Evolutionary conservation across 441 rosid species (phyloP).

Genomic region (Pelargonium fulgidum): DNA sequence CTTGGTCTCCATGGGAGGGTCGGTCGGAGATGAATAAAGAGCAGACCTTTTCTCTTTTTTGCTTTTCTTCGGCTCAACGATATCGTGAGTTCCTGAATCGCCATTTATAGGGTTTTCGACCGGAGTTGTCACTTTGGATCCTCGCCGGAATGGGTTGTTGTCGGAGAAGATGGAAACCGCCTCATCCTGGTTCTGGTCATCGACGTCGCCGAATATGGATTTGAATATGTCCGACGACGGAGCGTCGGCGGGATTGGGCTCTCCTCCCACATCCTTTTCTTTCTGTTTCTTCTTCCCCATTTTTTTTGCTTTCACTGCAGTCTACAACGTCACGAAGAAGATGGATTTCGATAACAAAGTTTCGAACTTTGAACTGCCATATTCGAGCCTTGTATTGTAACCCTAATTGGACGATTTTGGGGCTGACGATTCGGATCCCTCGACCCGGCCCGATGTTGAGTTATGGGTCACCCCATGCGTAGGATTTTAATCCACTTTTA

Average conservation of each 20-base stretch:
- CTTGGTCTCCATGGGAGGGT: constrained; percentile 22
- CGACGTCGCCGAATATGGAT: constrained; percentile 34
- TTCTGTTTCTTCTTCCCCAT: constrained; percentile 43
- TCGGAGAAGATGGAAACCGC: constrained; percentile 56
- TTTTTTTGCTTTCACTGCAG: not conserved
- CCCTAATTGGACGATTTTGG: constrained; percentile 4
- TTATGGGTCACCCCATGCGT: no score
- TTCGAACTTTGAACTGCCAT: not conserved
- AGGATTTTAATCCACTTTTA: no score
- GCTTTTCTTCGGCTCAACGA: constrained; percentile 21
- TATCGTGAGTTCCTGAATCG: constrained; percentile 14
- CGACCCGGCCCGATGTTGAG: not conserved
- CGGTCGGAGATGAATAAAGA: constrained; percentile 13
- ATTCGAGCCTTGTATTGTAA: not conserved
- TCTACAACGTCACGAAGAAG: not conserved
- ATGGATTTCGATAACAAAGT: not conserved
- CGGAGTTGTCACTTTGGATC: constrained; percentile 30
- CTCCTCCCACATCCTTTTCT: constrained; percentile 14
- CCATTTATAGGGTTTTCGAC: constrained; percentile 8
- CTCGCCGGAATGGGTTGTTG: constrained; percentile 76
- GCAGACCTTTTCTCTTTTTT: constrained; percentile 22
- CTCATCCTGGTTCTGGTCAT: constrained; percentile 23
- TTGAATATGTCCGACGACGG: constrained; percentile 33
- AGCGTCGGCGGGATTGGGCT: not conserved
- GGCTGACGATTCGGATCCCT: not conserved